These are phyloP conservation scores for Pelargonium fulgidum DNA, from an alignment of 441 rosid species.

Conservation along the genomic window DNA sequence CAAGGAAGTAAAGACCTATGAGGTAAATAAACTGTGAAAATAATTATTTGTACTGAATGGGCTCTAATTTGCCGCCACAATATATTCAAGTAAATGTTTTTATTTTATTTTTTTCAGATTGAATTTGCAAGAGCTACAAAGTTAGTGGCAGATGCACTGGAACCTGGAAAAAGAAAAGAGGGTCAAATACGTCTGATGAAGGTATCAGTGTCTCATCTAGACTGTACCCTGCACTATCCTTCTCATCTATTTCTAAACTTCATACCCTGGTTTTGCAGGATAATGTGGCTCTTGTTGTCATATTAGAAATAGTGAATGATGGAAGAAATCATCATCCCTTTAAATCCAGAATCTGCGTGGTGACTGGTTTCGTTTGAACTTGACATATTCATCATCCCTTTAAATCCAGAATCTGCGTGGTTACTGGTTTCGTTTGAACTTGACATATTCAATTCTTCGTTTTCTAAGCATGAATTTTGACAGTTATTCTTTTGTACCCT, in stretches of 20 bases:
- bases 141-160: constrained; percentile 24
- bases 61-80: neutral
- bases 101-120: constrained; percentile 18
- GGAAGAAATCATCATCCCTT: constrained; percentile 4
- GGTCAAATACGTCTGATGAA: constrained; percentile 10
- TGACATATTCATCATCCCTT: too few relatives aligned
- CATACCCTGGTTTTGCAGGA: constrained; percentile 21
- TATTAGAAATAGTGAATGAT: constrained; percentile 21
- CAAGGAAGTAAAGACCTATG: constrained; percentile 26
- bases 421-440: constrained; percentile 8
- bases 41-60: neutral
- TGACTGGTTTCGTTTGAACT: too few relatives aligned
- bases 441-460: neutral
- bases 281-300: constrained; percentile 32
- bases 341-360: constrained; percentile 23
- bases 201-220: constrained; percentile 9
- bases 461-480: neutral
- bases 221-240: neutral
- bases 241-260: neutral
- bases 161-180: constrained; percentile 10
- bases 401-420: too few relatives aligned
- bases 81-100: neutral
- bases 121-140: constrained; percentile 26
- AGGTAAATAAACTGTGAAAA: constrained; percentile 20
- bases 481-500: constrained; percentile 6